These are phyloP conservation scores for Phialocephala subalpina DNA, from an alignment of 2,329 filamentous ascomycete genomes.

Conservation along the genomic window DNA sequence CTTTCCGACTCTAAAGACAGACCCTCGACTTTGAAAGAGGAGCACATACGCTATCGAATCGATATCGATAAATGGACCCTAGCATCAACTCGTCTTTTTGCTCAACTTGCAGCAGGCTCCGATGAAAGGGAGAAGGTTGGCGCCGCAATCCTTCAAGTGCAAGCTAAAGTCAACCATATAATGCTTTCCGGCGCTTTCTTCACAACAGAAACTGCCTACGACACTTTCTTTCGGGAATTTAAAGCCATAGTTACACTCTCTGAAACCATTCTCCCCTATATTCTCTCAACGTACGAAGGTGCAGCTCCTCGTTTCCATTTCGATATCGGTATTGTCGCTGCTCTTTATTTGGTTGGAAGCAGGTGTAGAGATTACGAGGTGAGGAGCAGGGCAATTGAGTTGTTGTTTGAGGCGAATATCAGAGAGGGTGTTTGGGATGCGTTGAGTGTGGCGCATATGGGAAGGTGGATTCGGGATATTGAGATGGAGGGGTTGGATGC, in stretches of 20 bases:
- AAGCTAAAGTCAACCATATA: conserved; percentile 23
- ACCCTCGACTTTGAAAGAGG: conserved; percentile 13
- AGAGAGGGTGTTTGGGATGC: conserved; percentile 31
- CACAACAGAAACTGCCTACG: conserved; percentile 28
- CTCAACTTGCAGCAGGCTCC: background rate
- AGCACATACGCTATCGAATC: conserved; percentile 10
- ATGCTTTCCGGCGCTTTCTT: conserved; percentile 29
- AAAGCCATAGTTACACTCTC: conserved; percentile 19
- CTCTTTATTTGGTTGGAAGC: conserved; percentile 28
- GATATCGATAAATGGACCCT: conserved; percentile 18
- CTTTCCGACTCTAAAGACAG: conserved; percentile 9
- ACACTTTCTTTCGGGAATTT: conserved; percentile 29
- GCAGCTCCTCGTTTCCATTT: conserved; percentile 21
- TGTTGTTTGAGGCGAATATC: conserved; percentile 22
- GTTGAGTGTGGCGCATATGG: conserved; percentile 25
- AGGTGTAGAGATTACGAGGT: conserved; percentile 23
- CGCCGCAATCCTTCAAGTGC: conserved; percentile 19
- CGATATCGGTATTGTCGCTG: conserved; percentile 29
- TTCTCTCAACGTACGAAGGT: conserved; percentile 14
- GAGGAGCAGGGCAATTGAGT: conserved; percentile 27
- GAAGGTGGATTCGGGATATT: conserved; percentile 26
- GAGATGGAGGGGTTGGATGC: conserved; percentile 17
- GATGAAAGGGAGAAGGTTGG: conserved; percentile 14
- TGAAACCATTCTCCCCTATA: conserved; percentile 18
- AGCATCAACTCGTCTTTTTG: conserved; percentile 8